Evolutionary conservation across 345 rosid species (phyloP), one percentile per base, ranked within the genome.

Genomic region (Clausena lansium): DNA sequence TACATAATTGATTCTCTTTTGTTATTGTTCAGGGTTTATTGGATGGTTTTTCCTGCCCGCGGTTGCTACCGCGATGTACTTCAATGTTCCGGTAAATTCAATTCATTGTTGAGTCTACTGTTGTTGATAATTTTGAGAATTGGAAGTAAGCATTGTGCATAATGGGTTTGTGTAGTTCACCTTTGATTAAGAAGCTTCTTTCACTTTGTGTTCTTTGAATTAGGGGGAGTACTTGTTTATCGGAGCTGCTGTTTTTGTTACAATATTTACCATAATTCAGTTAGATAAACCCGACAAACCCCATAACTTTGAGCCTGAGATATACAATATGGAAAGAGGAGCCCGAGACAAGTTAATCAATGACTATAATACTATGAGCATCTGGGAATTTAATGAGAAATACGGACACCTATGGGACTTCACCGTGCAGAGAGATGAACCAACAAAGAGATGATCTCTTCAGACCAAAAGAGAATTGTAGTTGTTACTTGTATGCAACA

Each of bases 391-490:
- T 74, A 95, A 93, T 78, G 96, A 92, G 83, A 93, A 95, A 81
- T 93, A 92, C 76, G 98, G 96, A 62, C 93, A 93, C 75, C 78
- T 95, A 71, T 93, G 99, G 98, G 99, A 95, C 80, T 95, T 93
- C 85, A 91, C 98, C 0, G 57, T 93, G 22, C 81, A 80, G 72
- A 86, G 84, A 76, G 90, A 90, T 72, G 94, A 93, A 77, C 87
- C 89, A 35, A 84, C 81, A 63, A 89, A 91, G 78, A 85, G 89
- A 86, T 91, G 81, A 75, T 79, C 58, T 38, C 81, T 68, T 71
- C 41, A 2, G 20, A 59, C 20, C 13, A 52, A 45, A 66, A 33
- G 27, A 20, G 17, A 52, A 28, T 41, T 70, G 57, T 75, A 55
- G 54, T 57, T 78, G 67, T 62, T 41, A 69, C 25, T 30, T 22